These are phyloP conservation scores for Cubamyces lactineus DNA, from an alignment of 768 basidiomycete species.

Conservation along the genomic window DNA sequence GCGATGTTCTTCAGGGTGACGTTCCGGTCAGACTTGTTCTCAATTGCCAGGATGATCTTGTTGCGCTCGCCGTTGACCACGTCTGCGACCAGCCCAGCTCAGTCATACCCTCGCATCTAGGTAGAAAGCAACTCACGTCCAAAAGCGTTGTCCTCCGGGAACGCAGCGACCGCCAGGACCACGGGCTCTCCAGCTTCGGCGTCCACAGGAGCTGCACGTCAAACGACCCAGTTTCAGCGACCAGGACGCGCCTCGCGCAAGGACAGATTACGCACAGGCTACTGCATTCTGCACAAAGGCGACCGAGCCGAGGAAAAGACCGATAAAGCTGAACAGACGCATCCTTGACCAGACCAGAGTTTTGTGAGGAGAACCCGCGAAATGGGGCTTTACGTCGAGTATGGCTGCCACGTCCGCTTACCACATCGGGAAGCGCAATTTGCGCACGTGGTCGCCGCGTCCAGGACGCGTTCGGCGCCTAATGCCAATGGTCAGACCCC, in stretches of 20 bases:
- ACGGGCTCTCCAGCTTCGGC: slow-evolving; percentile 52
- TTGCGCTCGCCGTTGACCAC: slow-evolving; percentile 86
- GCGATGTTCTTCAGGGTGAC: slow-evolving; percentile 66
- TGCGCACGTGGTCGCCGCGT: slow-evolving; percentile 25
- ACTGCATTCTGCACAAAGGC: slow-evolving; percentile 35
- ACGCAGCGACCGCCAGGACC: slow-evolving; percentile 55
- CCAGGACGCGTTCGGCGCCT: slow-evolving; percentile 8
- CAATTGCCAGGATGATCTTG: slow-evolving; percentile 61
- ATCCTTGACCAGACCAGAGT: slow-evolving; percentile 32
- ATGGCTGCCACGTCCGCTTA: slow-evolving; percentile 29
- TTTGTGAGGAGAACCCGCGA: slow-evolving; percentile 11
- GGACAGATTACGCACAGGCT: slow-evolving; percentile 29
- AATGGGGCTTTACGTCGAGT: slow-evolving; percentile 5
- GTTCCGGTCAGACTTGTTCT: slow-evolving; percentile 76
- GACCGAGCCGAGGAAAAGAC: slow-evolving; percentile 33
- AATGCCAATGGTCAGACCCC: background rate
- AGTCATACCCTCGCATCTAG: background rate
- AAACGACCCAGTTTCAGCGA: background rate
- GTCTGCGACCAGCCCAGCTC: slow-evolving; percentile 48
- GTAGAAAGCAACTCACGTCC: slow-evolving; percentile 62
- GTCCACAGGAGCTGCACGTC: slow-evolving; percentile 28
- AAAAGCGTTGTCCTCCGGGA: slow-evolving; percentile 74
- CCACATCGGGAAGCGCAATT: slow-evolving; percentile 12
- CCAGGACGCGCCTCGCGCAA: background rate
- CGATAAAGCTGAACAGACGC: slow-evolving; percentile 38